Conservation (phyloP, 345 rosid genomes). For the Aquilaria sinensis region DNA sequence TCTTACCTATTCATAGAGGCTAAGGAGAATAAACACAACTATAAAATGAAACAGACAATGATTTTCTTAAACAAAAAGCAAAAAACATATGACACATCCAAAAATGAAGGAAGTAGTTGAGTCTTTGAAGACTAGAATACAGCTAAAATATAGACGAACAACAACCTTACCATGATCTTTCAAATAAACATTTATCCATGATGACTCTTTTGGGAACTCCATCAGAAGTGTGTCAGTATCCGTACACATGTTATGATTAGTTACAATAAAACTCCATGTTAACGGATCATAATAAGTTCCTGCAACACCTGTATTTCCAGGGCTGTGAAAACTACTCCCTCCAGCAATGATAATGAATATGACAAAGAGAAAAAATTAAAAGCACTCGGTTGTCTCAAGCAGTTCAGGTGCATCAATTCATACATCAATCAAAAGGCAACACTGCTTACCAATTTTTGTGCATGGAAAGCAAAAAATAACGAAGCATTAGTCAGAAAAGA, state of each 20-base stretch:
- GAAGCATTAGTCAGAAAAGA: not conserved
- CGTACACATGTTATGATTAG: conserved; percentile 53
- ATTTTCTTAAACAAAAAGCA: too few relatives aligned
- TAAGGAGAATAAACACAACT: too few relatives aligned
- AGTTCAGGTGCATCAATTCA: not conserved
- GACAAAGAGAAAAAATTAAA: conserved; percentile 4
- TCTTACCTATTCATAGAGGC: too few relatives aligned
- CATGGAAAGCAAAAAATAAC: not conserved
- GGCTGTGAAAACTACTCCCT: conserved; percentile 53
- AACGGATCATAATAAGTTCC: conserved; percentile 76
- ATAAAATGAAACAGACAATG: too few relatives aligned
- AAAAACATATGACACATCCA: not conserved
- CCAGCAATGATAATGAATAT: conserved; percentile 31
- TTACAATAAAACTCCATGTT: conserved; percentile 53
- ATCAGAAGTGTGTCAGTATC: conserved; percentile 60
- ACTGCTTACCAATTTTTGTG: not conserved
- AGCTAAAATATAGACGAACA: conserved; percentile 64
- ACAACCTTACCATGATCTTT: conserved; percentile 55
- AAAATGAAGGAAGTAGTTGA: conserved; percentile 9
- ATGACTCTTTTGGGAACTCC: conserved; percentile 63
- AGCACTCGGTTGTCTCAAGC: not conserved
- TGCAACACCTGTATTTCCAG: conserved; percentile 63
- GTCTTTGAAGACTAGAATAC: conserved; percentile 48
- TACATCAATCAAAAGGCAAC: not conserved
- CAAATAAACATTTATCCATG: conserved; percentile 57